These are phyloP conservation scores for Cercospora sp. DNA, from an alignment of 2,329 filamentous ascomycete genomes.

Conservation along the genomic window DNA sequence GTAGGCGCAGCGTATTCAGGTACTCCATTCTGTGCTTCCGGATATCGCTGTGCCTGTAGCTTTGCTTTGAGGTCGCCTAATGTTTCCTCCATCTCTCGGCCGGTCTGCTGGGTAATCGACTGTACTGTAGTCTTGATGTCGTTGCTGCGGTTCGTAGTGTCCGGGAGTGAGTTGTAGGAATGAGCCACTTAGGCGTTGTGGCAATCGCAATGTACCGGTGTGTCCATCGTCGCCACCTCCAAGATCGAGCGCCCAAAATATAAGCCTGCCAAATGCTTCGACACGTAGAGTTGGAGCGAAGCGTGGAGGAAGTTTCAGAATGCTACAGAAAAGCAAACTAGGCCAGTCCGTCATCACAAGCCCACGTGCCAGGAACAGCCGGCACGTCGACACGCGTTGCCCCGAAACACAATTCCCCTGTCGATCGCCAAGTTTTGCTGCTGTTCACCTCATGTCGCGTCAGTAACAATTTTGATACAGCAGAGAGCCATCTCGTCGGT, in stretches of 20 bases:
- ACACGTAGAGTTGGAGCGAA: neutral
- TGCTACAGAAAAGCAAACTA: neutral
- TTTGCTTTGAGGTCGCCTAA: constrained; percentile 12
- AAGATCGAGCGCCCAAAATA: neutral
- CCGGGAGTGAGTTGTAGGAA: neutral
- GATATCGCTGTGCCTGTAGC: neutral
- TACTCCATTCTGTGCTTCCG: neutral
- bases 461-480: neutral
- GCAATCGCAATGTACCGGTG: neutral
- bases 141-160: neutral
- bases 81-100: constrained; percentile 11
- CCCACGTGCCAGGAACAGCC: neutral
- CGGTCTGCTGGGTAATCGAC: neutral
- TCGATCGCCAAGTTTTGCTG: neutral
- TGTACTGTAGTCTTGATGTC: neutral
- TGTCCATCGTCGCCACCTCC: neutral
- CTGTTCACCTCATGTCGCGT: neutral
- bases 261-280: neutral
- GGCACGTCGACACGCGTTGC: neutral
- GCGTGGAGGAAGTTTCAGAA: neutral
- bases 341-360: neutral
- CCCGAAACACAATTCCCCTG: neutral
- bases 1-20: neutral
- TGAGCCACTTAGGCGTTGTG: neutral
- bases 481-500: neutral